Base-by-base conservation (phyloP, 345 rosid genomes). In the Abelmoschus esculentus region DNA sequence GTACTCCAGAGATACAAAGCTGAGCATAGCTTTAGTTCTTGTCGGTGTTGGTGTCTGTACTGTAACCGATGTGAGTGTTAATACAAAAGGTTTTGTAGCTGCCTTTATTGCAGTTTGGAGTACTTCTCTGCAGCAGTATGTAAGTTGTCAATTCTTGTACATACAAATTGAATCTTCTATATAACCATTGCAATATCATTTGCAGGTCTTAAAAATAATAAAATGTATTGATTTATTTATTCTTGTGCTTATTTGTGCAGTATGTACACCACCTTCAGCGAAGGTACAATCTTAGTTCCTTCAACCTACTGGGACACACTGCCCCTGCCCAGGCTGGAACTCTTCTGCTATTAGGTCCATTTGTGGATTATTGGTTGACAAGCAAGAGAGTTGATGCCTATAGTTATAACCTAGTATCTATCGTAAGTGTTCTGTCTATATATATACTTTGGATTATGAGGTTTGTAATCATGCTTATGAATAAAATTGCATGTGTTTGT, bases 241-340 rank as follows among this genome's bases (percentile, higher is more conserved):
- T 50, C 3, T 29, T 2, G 54, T 56, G 61, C 15, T 76, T 54
- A 57, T 65, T 18, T 78, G 11, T 83, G 89, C 93, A 93, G 99
- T 89, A 91, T 76, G 99, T 93, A 70, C 99, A 93, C 82, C 86
- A 76, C 78, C 97, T 93, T 79, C 97, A 91, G 71, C 74, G 93
- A 46, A 89, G 85, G 77, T 91, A 93, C 72, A 83, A 90, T 2
- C 86, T 93, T 3, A 88, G 88, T 81, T 93, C 98, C 56, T 91
- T 91, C 85, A 93, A 88, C 81, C 82, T 93, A 26, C 61, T 93
- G 85, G 98, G 98, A 63, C 99, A 93, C 79, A 93, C 99, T 18
- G 97, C 99, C 72, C 98, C 99, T 65, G 96, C 91, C 61, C 99
- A 93, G 78, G 97, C 97, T 66, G 97, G 83, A 72, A 86, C 99